phyloP scores from a whole-genome alignment of 2,329 filamentous ascomycete species.

The Xylariaceae sp. region DNA sequence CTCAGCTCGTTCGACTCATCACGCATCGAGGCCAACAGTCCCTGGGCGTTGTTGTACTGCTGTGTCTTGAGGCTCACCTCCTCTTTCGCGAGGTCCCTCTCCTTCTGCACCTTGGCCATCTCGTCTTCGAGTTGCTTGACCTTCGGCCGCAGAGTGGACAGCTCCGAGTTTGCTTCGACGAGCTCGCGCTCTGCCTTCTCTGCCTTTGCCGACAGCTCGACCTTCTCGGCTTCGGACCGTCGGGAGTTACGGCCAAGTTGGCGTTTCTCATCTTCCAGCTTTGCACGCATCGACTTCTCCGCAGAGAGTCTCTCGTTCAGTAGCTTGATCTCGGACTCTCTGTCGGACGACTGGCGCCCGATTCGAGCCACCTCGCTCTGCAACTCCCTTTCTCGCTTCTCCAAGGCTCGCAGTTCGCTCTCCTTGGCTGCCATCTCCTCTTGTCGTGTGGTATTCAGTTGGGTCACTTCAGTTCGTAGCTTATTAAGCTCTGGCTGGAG shows the following conservation, averaged over 20 bases:
- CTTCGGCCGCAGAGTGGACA: slow-evolving; percentile 57
- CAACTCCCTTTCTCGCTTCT: slow-evolving; percentile 77
- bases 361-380: slow-evolving; percentile 65
- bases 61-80: slow-evolving; percentile 79
- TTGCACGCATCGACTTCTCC: slow-evolving; percentile 65
- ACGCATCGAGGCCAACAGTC: slow-evolving; percentile 83
- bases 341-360: slow-evolving; percentile 65
- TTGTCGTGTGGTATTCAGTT: slow-evolving; percentile 67
- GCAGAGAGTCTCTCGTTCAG: slow-evolving; percentile 73
- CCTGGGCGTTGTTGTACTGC: slow-evolving; percentile 80
- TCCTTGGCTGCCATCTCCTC: slow-evolving; percentile 61
- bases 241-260: slow-evolving; percentile 72
- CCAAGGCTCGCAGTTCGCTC: slow-evolving; percentile 65
- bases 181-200: slow-evolving; percentile 70
- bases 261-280: slow-evolving; percentile 73
- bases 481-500: slow-evolving; percentile 79
- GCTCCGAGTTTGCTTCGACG: slow-evolving; percentile 65
- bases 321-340: slow-evolving; percentile 70
- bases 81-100: slow-evolving; percentile 64
- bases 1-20: slow-evolving; percentile 85
- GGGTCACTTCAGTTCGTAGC: slow-evolving; percentile 69
- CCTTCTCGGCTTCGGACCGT: slow-evolving; percentile 70
- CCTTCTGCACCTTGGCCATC: slow-evolving; percentile 59
- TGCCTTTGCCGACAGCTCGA: slow-evolving; percentile 66
- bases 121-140: slow-evolving; percentile 69